Evolutionary conservation across 73 alveolate genomes (phyloP).

Genomic region (Tetrahymena borealis): DNA sequence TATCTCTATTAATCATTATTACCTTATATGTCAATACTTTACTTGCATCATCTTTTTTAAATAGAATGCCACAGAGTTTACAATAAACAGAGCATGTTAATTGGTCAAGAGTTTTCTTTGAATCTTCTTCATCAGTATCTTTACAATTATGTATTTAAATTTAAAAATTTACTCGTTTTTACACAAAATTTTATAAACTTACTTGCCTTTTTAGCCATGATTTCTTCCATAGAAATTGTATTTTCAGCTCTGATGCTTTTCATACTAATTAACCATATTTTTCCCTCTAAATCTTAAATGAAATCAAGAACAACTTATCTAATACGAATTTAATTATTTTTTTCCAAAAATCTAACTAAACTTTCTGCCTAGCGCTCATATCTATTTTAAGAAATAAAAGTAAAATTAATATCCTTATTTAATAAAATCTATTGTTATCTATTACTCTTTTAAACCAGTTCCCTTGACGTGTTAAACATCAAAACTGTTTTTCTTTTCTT

Average conservation of each 20-base stretch:
- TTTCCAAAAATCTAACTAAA: constrained; percentile 47
- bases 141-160: no score
- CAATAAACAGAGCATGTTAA: constrained; percentile 45
- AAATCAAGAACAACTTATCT: constrained; percentile 57
- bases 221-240: constrained; percentile 36
- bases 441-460: constrained; percentile 26
- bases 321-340: constrained; percentile 53
- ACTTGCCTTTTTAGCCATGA: constrained; percentile 25
- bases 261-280: constrained; percentile 54
- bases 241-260: constrained; percentile 49
- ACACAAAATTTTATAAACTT: constrained; percentile 14
- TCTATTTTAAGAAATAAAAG: neutral
- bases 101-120: constrained; percentile 20
- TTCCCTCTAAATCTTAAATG: constrained; percentile 53
- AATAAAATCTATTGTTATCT: neutral
- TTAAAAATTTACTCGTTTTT: constrained; percentile 3
- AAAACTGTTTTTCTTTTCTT: constrained; percentile 20
- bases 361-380: constrained; percentile 52
- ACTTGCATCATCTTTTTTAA: constrained; percentile 39
- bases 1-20: neutral
- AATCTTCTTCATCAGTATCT: neutral
- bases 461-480: constrained; percentile 25
- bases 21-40: constrained; percentile 33
- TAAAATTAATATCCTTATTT: neutral
- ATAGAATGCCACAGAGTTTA: constrained; percentile 36